phyloP scores from a whole-genome alignment of 306 rosid species.

The Castanospermum australe region DNA sequence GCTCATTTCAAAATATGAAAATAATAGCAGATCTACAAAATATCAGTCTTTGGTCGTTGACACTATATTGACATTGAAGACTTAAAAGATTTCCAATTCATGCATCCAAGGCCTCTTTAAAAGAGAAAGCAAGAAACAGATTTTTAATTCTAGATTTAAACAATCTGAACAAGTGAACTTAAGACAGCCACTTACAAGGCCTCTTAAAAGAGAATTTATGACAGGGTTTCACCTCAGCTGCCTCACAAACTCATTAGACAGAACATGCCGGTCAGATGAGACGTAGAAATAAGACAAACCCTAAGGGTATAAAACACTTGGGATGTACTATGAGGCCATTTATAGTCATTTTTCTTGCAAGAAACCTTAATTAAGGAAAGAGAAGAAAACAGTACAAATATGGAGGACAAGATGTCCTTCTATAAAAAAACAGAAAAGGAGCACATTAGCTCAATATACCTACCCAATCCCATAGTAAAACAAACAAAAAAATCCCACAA shows the following conservation, averaged over 20 bases:
- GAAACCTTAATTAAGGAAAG: too few species aligned
- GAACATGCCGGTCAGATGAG: too few species aligned
- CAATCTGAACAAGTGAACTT: neutral
- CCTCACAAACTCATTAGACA: neutral
- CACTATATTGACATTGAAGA: neutral
- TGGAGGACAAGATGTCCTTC: too few species aligned
- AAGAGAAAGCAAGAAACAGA: neutral
- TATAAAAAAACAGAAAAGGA: too few species aligned
- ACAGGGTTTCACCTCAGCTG: neutral
- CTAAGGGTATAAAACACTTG: too few species aligned
- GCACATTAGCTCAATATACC: too few species aligned
- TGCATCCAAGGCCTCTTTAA: neutral
- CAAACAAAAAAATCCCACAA: too few species aligned
- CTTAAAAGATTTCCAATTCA: neutral
- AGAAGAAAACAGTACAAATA: too few species aligned
- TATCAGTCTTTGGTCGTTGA: neutral
- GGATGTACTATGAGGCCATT: too few species aligned
- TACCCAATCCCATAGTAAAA: too few species aligned
- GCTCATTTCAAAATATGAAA: neutral
- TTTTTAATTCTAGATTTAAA: neutral
- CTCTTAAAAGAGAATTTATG: neutral
- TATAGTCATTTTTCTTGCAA: too few species aligned
- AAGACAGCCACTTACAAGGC: neutral
- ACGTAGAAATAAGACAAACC: neutral
- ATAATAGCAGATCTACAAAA: neutral